phyloP scores from a whole-genome alignment of 768 basidiomycete genomes.

The Leccinum arenicola region DNA sequence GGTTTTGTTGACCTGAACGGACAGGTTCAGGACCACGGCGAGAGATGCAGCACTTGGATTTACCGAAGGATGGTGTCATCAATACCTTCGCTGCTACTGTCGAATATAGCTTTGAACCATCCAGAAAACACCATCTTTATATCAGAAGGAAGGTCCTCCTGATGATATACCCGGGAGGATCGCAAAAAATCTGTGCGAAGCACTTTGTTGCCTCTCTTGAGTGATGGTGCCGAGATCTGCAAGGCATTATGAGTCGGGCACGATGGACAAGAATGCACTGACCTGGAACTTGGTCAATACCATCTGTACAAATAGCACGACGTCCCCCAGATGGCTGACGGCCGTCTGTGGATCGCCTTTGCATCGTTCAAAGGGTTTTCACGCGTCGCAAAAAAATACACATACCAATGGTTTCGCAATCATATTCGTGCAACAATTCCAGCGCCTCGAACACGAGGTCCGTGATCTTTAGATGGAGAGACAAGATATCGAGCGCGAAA shows the following conservation, averaged over 20 bases:
- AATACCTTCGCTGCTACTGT: constrained; percentile 74
- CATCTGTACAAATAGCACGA: constrained; percentile 74
- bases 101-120: constrained; percentile 81
- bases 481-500: constrained; percentile 61
- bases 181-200: constrained; percentile 52
- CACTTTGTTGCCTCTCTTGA: constrained; percentile 44
- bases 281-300: constrained; percentile 65
- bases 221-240: constrained; percentile 50
- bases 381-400: constrained; percentile 9
- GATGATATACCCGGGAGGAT: constrained; percentile 42
- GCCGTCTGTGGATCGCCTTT: constrained; percentile 84
- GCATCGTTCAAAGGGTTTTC: not conserved
- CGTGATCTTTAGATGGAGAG: constrained; percentile 62
- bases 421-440: constrained; percentile 64
- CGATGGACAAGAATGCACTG: constrained; percentile 16
- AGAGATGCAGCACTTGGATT: not conserved
- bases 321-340: constrained; percentile 70
- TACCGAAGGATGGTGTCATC: constrained; percentile 76
- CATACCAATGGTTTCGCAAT: constrained; percentile 79
- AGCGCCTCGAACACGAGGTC: constrained; percentile 65
- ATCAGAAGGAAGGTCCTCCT: constrained; percentile 41
- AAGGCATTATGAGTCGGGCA: constrained; percentile 1
- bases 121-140: constrained; percentile 44
- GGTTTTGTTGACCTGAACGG: constrained; percentile 65
- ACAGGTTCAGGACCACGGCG: not conserved